phyloP scores from a whole-genome alignment of 2,329 filamentous ascomycete genomes.

The Exophiala spinifera region DNA sequence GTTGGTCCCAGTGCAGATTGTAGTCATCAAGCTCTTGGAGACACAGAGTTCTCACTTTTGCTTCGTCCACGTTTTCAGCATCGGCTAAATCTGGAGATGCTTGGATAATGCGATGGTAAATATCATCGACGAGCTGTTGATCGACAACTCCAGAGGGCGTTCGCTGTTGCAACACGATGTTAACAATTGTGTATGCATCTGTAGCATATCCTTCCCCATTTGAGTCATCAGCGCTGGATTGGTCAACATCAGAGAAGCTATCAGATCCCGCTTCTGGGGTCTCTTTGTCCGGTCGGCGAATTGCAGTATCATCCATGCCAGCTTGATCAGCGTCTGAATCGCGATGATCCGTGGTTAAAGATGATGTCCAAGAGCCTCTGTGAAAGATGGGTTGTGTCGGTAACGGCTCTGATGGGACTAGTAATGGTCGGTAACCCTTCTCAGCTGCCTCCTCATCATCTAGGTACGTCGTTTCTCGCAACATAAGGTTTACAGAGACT shows the following conservation, averaged over 20 bases:
- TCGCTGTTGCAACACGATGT: constrained; percentile 28
- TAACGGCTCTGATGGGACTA: constrained; percentile 10
- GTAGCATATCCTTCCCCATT: constrained; percentile 12
- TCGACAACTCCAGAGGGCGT: constrained; percentile 34
- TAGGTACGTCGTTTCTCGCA: constrained; percentile 46
- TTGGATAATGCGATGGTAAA: constrained; percentile 40
- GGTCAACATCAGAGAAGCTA: constrained; percentile 12
- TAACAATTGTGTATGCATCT: constrained; percentile 30
- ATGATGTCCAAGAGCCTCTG: constrained; percentile 28
- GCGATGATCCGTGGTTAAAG: constrained; percentile 18
- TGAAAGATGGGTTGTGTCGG: constrained; percentile 14
- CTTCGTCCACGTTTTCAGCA: constrained; percentile 53
- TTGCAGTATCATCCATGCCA: background rate
- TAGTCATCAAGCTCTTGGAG: constrained; percentile 45
- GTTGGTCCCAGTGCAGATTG: constrained; percentile 12
- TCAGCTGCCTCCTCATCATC: constrained; percentile 37
- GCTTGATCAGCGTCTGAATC: constrained; percentile 7
- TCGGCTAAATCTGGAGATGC: constrained; percentile 54
- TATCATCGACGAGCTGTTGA: constrained; percentile 30
- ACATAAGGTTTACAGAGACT: constrained; percentile 57
- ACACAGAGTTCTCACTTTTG: constrained; percentile 55
- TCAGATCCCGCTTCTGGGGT: constrained; percentile 3
- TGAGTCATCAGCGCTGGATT: constrained; percentile 19
- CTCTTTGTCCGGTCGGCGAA: background rate
- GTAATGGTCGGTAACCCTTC: constrained; percentile 37